A percentile compares a stretch with the other conserved stretches of the same genome.
Conservation (phyloP, 139 green algal species). For the Microglena sp. region DNA sequence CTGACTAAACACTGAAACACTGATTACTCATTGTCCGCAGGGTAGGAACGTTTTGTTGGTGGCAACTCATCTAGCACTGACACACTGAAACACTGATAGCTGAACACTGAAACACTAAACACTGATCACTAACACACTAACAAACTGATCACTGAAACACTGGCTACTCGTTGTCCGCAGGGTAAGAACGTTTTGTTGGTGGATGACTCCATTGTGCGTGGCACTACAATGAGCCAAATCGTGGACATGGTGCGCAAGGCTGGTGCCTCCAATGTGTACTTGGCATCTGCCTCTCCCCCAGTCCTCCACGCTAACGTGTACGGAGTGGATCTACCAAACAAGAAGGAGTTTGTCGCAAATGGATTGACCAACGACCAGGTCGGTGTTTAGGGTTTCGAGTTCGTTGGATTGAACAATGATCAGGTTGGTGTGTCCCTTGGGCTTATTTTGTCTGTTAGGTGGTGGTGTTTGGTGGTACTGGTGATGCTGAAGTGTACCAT, state of each 20-base stretch:
- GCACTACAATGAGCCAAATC: constrained; percentile 81
- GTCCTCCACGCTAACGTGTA: constrained; percentile 92
- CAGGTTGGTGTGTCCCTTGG: neutral
- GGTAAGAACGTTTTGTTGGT: constrained; percentile 90
- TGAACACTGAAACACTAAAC: too few relatives aligned
- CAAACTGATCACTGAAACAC: too few relatives aligned
- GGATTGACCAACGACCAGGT: constrained; percentile 72
- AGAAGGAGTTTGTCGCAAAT: constrained; percentile 86
- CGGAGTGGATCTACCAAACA: constrained; percentile 94
- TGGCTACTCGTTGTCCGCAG: neutral
- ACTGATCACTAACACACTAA: too few relatives aligned
- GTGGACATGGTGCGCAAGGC: constrained; percentile 30
- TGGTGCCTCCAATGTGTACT: constrained; percentile 88
- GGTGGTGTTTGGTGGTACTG: too few relatives aligned
- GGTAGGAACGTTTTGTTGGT: constrained; percentile 90
- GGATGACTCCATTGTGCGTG: constrained; percentile 96
- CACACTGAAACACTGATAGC: too few relatives aligned
- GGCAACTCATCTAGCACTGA: too few relatives aligned
- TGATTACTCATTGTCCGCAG: neutral
- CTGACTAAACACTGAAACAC: too few relatives aligned
- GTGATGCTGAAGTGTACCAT: too few relatives aligned
- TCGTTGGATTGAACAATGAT: neutral
- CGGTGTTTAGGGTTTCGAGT: constrained; percentile 9
- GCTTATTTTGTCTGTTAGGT: neutral
- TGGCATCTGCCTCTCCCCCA: constrained; percentile 82